Evolutionary conservation across 257 asterid genomes (phyloP), one percentile per base, ranked within the genome.

Genomic region (Echium plantagineum): DNA sequence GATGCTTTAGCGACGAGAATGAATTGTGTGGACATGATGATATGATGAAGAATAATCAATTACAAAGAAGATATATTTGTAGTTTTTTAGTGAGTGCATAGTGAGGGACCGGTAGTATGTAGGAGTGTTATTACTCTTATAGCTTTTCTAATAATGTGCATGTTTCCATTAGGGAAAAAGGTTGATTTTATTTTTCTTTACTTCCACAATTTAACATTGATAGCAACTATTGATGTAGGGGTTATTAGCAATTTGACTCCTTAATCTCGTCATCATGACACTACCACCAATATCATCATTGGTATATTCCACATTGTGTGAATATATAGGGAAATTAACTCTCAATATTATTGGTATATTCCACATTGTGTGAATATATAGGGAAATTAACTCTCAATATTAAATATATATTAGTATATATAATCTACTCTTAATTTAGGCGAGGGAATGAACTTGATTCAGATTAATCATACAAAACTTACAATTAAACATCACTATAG

Each of bases 251-350:
- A 3, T 26, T 69, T 70, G 66, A 66, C 70, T 71, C 46, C 46
- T 35, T 35, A 60, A 51, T 46, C 46, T 70, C 82, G 89, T 85
- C 94, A 82, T 80, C 68, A 70, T 78, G 76, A 74, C 80, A 73
- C 80, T 84, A 84, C 58, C 72, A 62, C 58, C 35, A 32, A 49
- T 68, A 62, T 66, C 76, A 72, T 67, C 75, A 59, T 65, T 18
- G 55, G 12, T 48, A 55, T 22, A 38, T 3, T 24, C 26, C 26
- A 24, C 26, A n/a, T n/a, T n/a, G n/a, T n/a, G n/a, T n/a, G n/a
- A n/a, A n/a, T n/a, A n/a, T n/a, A n/a, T n/a, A n/a, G n/a, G n/a
- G n/a, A n/a, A n/a, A n/a, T n/a, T n/a, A n/a, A n/a, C n/a, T n/a
- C n/a, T n/a, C n/a, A n/a, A n/a, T n/a, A n/a, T n/a, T n/a, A n/a